Conservation (phyloP, 2,329 filamentous ascomycete genomes). For the Dendryphion nanum region DNA sequence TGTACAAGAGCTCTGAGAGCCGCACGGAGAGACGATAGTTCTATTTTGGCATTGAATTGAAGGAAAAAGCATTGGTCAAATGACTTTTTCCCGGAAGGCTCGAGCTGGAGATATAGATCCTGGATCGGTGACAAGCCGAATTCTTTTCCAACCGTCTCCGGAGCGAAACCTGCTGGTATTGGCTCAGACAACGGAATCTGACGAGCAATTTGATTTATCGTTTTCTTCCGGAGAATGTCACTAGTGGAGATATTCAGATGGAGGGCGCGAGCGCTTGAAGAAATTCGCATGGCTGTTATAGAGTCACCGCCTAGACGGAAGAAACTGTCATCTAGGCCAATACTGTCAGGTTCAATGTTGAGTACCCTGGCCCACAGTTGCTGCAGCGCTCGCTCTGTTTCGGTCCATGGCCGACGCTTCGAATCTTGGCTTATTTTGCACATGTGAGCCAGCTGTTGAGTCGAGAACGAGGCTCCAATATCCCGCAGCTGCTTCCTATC, state of each 20-base stretch:
- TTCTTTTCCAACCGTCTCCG: too few relatives aligned
- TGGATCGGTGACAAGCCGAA: conserved; percentile 45
- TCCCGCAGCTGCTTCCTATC: too few relatives aligned
- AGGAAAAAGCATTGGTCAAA: conserved; percentile 45
- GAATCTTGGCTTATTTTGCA: too few relatives aligned
- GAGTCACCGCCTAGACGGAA: conserved; percentile 43
- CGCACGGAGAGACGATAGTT: too few relatives aligned
- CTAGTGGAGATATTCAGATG: background rate
- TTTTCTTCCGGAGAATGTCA: background rate
- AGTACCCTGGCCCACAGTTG: conserved; percentile 2
- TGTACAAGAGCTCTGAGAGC: conserved; percentile 11
- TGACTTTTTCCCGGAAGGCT: conserved; percentile 24
- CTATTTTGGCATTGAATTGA: conserved; percentile 14
- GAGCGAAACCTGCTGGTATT: too few relatives aligned
- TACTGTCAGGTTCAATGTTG: conserved; percentile 4
- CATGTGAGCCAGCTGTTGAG: too few relatives aligned
- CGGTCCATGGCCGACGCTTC: too few relatives aligned
- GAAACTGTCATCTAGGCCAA: conserved; percentile 40
- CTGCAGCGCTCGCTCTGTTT: too few relatives aligned
- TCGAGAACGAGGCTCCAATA: too few relatives aligned
- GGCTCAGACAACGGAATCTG: too few relatives aligned
- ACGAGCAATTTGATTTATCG: too few relatives aligned
- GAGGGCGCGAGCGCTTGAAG: conserved; percentile 10
- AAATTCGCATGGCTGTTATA: conserved; percentile 6
- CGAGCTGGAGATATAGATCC: conserved; percentile 34